These are phyloP conservation scores for Pelargonium citronellum DNA, from an alignment of 441 rosid genomes.

Conservation along the genomic window DNA sequence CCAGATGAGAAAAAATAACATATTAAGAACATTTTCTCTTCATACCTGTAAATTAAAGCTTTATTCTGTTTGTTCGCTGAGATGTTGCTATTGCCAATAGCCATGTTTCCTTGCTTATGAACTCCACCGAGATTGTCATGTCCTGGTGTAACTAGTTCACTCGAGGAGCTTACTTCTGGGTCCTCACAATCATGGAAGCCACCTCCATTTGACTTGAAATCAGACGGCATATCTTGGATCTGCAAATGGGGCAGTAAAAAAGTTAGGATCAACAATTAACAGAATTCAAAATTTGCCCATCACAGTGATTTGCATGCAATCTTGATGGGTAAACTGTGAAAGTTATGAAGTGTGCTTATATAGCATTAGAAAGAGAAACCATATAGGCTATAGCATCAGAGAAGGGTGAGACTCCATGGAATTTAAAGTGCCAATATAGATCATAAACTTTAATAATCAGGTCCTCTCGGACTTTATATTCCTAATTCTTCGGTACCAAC, in stretches of 20 bases:
- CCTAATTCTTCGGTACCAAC: neutral
- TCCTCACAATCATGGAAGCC: conserved; percentile 33
- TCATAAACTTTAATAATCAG: neutral
- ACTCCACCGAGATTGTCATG: conserved; percentile 31
- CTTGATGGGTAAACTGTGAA: neutral
- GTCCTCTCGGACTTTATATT: neutral
- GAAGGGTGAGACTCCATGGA: no score
- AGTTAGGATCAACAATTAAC: neutral
- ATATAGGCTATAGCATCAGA: no score
- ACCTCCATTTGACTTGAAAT: conserved; percentile 36
- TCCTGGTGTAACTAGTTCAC: conserved; percentile 21
- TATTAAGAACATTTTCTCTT: neutral
- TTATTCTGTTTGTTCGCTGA: conserved; percentile 30
- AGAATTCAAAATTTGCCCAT: no score
- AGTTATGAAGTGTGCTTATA: neutral
- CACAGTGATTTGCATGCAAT: neutral
- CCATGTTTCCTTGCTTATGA: conserved; percentile 35
- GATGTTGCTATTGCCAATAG: conserved; percentile 23
- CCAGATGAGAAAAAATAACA: neutral
- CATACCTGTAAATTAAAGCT: conserved; percentile 52
- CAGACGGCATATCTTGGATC: conserved; percentile 38
- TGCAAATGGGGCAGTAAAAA: conserved; percentile 18
- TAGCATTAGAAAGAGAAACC: neutral
- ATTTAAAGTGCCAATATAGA: neutral
- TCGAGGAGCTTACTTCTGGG: conserved; percentile 25